Conservation (phyloP, 2,329 filamentous ascomycete species). For the Cephalotrichum gorgonifer region DNA sequence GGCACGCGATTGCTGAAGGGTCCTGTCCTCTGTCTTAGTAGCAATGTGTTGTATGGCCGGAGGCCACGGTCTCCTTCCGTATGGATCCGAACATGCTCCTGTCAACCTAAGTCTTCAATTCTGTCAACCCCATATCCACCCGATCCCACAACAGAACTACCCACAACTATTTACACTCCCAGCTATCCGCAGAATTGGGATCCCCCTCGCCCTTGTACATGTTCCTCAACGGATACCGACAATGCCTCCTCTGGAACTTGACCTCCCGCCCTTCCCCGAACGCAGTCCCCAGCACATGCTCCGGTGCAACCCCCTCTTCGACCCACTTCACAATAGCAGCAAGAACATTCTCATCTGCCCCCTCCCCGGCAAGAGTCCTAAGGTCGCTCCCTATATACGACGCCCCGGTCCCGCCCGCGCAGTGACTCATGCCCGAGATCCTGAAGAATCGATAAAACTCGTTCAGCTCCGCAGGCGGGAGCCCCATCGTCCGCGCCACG, state of each 20-base stretch:
- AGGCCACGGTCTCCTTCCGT: too few relatives aligned
- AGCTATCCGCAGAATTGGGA: conserved; percentile 15
- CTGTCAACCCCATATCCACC: too few relatives aligned
- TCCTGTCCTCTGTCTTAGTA: too few relatives aligned
- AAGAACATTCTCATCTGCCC: conserved; percentile 31
- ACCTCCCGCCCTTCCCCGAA: conserved; percentile 17
- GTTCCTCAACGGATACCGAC: conserved; percentile 22
- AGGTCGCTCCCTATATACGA: conserved; percentile 18
- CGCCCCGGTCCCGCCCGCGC: conserved; percentile 34
- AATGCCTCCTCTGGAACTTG: conserved; percentile 21
- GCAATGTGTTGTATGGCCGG: too few relatives aligned
- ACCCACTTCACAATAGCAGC: conserved; percentile 39
- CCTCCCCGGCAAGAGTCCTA: conserved; percentile 9
- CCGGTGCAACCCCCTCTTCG: conserved; percentile 28
- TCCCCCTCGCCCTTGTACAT: conserved; percentile 17
- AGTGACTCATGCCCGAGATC: conserved; percentile 45
- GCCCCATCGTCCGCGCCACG: conserved; percentile 12
- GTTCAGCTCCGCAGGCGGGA: conserved; percentile 20
- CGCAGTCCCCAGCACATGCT: conserved; percentile 24
- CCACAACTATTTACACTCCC: conserved; percentile 15
- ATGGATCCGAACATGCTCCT: too few relatives aligned
- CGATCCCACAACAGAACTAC: too few relatives aligned
- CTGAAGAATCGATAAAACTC: conserved; percentile 41
- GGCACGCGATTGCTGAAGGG: too few relatives aligned
- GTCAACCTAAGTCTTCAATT: too few relatives aligned